Evolutionary conservation across 2,329 filamentous ascomycete species (phyloP), one percentile per base, ranked within the genome.

Genomic region (Peltaster fructicola): DNA sequence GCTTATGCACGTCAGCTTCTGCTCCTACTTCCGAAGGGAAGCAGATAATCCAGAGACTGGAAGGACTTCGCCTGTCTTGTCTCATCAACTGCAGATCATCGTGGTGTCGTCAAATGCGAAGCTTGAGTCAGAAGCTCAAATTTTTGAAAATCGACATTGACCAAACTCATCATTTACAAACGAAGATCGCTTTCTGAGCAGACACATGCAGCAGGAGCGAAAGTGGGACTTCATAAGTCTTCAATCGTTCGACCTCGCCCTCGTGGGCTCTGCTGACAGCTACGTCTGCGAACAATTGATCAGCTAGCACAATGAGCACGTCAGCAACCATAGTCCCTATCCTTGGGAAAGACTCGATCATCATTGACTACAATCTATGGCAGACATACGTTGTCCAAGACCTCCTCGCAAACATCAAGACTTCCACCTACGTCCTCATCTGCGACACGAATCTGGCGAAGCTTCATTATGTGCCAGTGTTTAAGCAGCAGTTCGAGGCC

Each of bases 341-440:
- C 39, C 61, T 98, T 30, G 82, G 82, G 38, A 77, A 79, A 44
- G 80, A 92, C 40, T 76, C 75, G 44, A 95, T 98, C 40, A 63
- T 93, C 35, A 74, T 93, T 44, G 81, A 93, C 48, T 81, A 91
- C 49, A 80, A 76, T 36, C 68, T 98, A 28, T 93, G 84, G 80
- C 68, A 74, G 35, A 65, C 65, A 45, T 88, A 78, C 48, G 73
- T 95, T 34, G 71, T 73, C 26, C 56, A 72, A 38, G 85, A 98
- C 53, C 64, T 98, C 29, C 61, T 95, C 34, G 55, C 64, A 27
- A 78, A 75, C 47, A 61, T 88, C 32, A 54, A 66, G 24, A 88
- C 84, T 11, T 90, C 82, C 10, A 95, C 85, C 32, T 98, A 95
- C 50, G 76, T 95, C 30, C 73, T 98, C 33, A 79, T 98, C 44